Percentiles rank a stretch among this genome's conserved stretches.
phyloP scores from a whole-genome alignment of 176 grass and related monocot genomes.

The Musa beccarii region DNA sequence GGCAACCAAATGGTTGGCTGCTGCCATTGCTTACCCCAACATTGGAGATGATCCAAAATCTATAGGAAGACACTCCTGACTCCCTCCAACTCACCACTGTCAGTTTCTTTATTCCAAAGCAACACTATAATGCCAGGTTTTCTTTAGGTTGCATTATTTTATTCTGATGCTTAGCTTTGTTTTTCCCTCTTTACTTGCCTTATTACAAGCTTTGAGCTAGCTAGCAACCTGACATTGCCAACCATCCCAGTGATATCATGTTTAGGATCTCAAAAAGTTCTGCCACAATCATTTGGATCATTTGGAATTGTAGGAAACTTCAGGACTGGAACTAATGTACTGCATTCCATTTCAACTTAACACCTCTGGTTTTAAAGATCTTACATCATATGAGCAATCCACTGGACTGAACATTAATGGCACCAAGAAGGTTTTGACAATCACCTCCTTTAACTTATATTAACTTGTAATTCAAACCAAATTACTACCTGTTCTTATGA shows the following conservation, averaged over 20 bases:
- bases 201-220: constrained; percentile 19
- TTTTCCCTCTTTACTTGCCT: neutral
- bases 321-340: neutral
- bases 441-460: neutral
- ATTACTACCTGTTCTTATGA: neutral
- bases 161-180: constrained; percentile 1
- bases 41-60: neutral
- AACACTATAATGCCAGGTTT: neutral
- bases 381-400: too few species aligned
- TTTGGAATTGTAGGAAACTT: neutral
- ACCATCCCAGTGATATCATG: constrained; percentile 3
- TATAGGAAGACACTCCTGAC: neutral
- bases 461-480: neutral
- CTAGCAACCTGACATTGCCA: constrained; percentile 23
- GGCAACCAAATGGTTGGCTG: neutral
- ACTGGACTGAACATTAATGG: neutral
- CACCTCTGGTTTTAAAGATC: too few species aligned
- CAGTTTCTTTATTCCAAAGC: constrained; percentile 15
- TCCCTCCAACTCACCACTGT: neutral
- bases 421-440: neutral
- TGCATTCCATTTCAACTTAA: too few species aligned
- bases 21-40: neutral
- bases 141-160: constrained; percentile 11
- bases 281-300: constrained; percentile 7
- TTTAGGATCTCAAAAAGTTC: constrained; percentile 7